Base-by-base conservation (phyloP, 495 filamentous ascomycete species). In the Xylaria castorea region DNA sequence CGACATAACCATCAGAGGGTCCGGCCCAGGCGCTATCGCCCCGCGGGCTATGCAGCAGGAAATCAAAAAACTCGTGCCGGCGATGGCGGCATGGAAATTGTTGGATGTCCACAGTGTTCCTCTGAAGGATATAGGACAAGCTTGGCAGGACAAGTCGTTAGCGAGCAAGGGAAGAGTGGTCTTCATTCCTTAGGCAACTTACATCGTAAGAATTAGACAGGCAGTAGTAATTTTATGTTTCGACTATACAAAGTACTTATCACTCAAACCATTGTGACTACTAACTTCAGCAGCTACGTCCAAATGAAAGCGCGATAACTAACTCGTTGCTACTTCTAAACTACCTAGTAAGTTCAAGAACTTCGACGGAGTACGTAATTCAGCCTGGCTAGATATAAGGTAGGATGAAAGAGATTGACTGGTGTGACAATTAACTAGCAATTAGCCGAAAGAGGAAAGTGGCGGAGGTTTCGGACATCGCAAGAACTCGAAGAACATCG, bases 51-150 rank as follows among this genome's bases (percentile, higher is more conserved):
- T 78, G 20, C 32, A 61, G 14, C 69, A 72, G 68, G 74, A 79
- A 55, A 65, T 77, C 18, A 71, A 66, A 27, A 69, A 64, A 0
- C 48, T 77, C 5, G 61, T 80, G n/a, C 70, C 74, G 34, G 63
- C 65, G 0, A 73, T 78, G 62, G 64, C 75, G 7, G n/a, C 27
- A 8, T 73, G 74, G 75, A 72, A 71, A 34, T 46, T 75, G 55
- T 42, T 51, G 7, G 30, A 67, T 9, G 72, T 63, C 7, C 32
- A 42, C 22, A 46, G 68, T 30, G 63, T 75, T n/a, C 74, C 71
- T 16, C 69, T 80, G 30, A 75, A 73, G 65, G 77, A 80, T 65
- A 73, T 80, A 55, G 77, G 73, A 18, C 66, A 48, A 30, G 73
- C 73, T n/a, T 80, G 78, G 78, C 61, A 71, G 2, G 75, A 80